Base-by-base conservation (phyloP, 495 filamentous ascomycete species). In the Darksidea phi region DNA sequence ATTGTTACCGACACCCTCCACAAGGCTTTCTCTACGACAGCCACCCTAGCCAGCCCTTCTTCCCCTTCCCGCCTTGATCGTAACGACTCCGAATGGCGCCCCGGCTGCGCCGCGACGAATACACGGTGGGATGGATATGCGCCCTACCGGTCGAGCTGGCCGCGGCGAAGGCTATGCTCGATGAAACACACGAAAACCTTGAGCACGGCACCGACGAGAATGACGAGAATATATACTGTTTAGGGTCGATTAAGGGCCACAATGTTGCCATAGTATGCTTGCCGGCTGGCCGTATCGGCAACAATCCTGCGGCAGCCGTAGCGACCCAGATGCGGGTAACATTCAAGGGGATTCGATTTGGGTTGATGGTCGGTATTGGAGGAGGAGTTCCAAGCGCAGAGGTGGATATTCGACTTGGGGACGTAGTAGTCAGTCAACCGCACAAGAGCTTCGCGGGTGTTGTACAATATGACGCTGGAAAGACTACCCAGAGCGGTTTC, bases 261-360 rank as follows among this genome's bases (percentile, higher is more conserved):
- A 64, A 67, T 32, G 48, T 67, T 20, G 59, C 54, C 34, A 71
- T 77, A 63, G 70, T 70, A 41, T 76, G 67, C 54, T 67, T 80
- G n/a, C 73, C 75, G 13, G 49, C 66, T 11, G 75, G 74, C 6
- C 49, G 71, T 13, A 72, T 76, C 50, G 79, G 80, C 11, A 77
- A 48, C 15, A 59, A 57, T 2, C 64, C 68, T 0, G 72, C 72
- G 6, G 68, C 74, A 6, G 60, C 13, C 6, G 71, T 75, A 1
- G 59, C 52, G 8, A 21, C 37, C 17, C 7, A 49, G 23, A 57
- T 63, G 59, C 34, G n/a, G 12, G n/a, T 26, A 0, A 41, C 49
- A 2, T 58, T 63, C 20, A 13, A 34, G 50, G n/a, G 50, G 15
- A 48, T 58, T 20, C 15, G 47, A 21, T 58, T 36, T 36, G 38